A percentile compares a stretch with the other conserved stretches of the same genome.
phyloP scores from a whole-genome alignment of 139 green algal genomes.

The Haematococcus sp. region DNA sequence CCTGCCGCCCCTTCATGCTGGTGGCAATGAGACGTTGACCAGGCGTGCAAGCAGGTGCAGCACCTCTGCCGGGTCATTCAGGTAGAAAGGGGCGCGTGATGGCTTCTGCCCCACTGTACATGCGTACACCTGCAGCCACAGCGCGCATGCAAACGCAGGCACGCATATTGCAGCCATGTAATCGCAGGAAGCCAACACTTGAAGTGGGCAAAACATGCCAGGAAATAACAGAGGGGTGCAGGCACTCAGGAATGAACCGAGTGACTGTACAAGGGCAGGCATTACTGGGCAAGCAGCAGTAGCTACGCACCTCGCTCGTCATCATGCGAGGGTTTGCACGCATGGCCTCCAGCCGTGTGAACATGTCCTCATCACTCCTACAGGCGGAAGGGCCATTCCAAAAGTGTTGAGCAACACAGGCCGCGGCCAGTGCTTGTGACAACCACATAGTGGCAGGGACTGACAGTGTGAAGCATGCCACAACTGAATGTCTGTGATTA shows the following conservation, averaged over 20 bases:
- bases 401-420: too few relatives aligned
- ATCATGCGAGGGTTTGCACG: constrained; percentile 31
- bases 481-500: not conserved
- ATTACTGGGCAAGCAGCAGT: too few relatives aligned
- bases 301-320: constrained; percentile 41
- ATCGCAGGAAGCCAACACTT: too few relatives aligned
- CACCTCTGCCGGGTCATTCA: constrained; percentile 87
- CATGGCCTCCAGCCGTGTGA: constrained; percentile 80
- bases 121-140: constrained; percentile 88
- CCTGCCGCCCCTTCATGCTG: too few relatives aligned
- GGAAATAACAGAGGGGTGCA: too few relatives aligned
- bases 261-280: too few relatives aligned
- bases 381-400: too few relatives aligned
- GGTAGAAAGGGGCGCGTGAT: constrained; percentile 90
- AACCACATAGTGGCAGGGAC: not conserved
- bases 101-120: constrained; percentile 97
- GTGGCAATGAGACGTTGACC: not conserved
- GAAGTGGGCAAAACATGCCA: too few relatives aligned
- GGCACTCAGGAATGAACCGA: too few relatives aligned
- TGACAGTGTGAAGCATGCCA: not conserved
- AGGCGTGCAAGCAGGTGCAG: constrained; percentile 19
- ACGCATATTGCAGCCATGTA: too few relatives aligned
- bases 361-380: constrained; percentile 96
- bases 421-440: too few relatives aligned
- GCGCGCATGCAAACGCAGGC: too few relatives aligned